Evolutionary conservation across 2,329 filamentous ascomycete genomes (phyloP).

Genomic region (Dactylellina drechsleri): DNA sequence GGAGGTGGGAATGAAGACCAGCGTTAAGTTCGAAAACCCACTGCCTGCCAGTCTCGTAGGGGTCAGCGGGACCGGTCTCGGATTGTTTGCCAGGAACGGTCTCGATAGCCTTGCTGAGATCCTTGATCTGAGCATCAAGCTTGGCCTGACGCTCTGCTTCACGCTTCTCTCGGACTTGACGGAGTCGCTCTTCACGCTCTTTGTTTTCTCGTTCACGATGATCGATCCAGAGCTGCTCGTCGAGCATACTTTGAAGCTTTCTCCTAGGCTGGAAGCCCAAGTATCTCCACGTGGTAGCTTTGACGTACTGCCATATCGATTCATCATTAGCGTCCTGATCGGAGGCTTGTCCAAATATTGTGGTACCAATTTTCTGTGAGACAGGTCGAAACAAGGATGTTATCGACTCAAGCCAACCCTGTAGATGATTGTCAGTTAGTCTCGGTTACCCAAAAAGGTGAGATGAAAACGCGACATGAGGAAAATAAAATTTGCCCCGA

Average conservation of each 20-base stretch:
- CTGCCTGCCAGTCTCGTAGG: slow-evolving; percentile 1
- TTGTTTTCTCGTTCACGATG: slow-evolving; percentile 12
- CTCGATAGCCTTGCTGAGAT: slow-evolving; percentile 7
- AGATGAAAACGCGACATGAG: slow-evolving; percentile 4
- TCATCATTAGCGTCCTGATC: neutral
- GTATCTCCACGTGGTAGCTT: slow-evolving; percentile 17
- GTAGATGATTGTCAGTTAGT: slow-evolving; percentile 8
- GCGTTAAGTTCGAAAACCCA: slow-evolving; percentile 11
- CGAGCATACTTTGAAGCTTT: slow-evolving; percentile 31
- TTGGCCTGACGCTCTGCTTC: slow-evolving; percentile 18
- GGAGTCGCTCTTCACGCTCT: slow-evolving; percentile 8
- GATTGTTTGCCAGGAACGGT: neutral
- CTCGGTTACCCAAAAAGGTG: slow-evolving; percentile 6
- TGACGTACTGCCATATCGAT: slow-evolving; percentile 38
- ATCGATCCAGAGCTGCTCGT: slow-evolving; percentile 23
- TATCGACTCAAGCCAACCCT: slow-evolving; percentile 43
- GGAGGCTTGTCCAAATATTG: neutral
- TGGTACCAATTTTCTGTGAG: neutral
- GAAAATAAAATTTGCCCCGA: slow-evolving; percentile 4
- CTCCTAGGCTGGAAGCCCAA: slow-evolving; percentile 22
- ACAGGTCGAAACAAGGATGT: slow-evolving; percentile 12
- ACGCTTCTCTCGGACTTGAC: neutral
- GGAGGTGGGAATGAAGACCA: neutral
- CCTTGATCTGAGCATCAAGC: slow-evolving; percentile 17
- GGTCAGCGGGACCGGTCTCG: too few species aligned